Evolutionary conservation across 495 filamentous ascomycete species (phyloP), one percentile per base, ranked within the genome.

Genomic region (Penicillium paxilli): DNA sequence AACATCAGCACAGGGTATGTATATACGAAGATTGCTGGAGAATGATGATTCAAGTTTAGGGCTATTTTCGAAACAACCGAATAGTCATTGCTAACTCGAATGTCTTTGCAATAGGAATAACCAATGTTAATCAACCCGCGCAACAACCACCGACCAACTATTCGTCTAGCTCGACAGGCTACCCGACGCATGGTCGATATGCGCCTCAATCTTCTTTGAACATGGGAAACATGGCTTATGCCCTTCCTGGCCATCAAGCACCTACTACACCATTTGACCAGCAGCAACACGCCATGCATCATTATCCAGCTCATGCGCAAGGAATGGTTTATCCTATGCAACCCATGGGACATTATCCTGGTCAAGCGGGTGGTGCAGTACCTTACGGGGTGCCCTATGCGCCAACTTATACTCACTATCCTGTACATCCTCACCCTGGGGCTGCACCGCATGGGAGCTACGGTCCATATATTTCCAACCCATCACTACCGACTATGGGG

Each of bases 161-260:
- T 20, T 60, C 51, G 63, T 54, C 66, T 44, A 61, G 52, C 25
- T 24, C 53, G 8, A 57, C 57, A 24, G 51, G 51, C 14, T 66
- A 60, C 23, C 47, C 62, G 24, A 57, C 59, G 14, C 56, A 52
- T 12, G 48, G 46, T 25, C 57, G 49, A 20, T 75, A 71, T 59
- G 72, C 65, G 51, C 44, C 54, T 11, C 51, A 66, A 19, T 59
- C 73, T 26, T 47, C 60, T 14, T 68, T 82, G 51, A 77, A 71
- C 50, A 80, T 83, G 79, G 63, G 62, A 24, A 64, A 66, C 21
- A 75, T 83, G 70, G 58, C 55, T 19, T 75, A 75, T 21, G 59
- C 74, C 25, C 59, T 83, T 3, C 79, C 80, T 35, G 61, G 65
- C 19, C 77, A 75, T 37, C 69, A 58, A 26, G 49, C 58, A 14